Percentiles rank a stretch among this genome's conserved stretches.
These are phyloP conservation scores for Sugiyamaella americana DNA, from an alignment of 805 yeast genomes.

Conservation along the genomic window DNA sequence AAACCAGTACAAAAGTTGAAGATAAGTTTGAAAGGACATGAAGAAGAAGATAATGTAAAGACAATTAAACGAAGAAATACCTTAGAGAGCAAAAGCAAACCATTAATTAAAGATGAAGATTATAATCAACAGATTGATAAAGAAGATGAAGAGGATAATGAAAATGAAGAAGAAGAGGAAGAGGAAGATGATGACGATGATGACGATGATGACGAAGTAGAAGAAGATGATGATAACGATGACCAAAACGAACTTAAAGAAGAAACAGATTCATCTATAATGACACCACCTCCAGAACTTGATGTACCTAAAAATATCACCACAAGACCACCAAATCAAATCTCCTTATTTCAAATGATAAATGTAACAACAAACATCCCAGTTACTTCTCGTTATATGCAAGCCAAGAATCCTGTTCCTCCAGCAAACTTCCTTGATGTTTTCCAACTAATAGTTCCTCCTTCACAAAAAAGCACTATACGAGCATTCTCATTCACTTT, in stretches of 20 bases:
- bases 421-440: slow-evolving; percentile 27
- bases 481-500: slow-evolving; percentile 41
- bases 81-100: no score
- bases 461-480: slow-evolving; percentile 33
- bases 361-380: slow-evolving; percentile 34
- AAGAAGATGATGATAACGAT: slow-evolving; percentile 14
- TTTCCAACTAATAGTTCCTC: slow-evolving; percentile 36
- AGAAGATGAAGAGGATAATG: slow-evolving; percentile 11
- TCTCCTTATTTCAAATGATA: slow-evolving; percentile 28
- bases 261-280: background rate
- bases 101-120: background rate
- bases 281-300: background rate
- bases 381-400: slow-evolving; percentile 26
- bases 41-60: background rate
- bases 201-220: slow-evolving; percentile 17
- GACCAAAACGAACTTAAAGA: slow-evolving; percentile 5
- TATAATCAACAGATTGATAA: background rate
- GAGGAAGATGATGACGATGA: slow-evolving; percentile 11
- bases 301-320: background rate
- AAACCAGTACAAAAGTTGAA: background rate
- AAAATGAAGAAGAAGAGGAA: slow-evolving; percentile 10
- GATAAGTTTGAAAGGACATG: slow-evolving; percentile 5
- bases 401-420: slow-evolving; percentile 23
- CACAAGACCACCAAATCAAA: slow-evolving; percentile 12
- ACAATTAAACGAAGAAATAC: no score